Percentiles rank a stretch among this genome's conserved stretches.
Conservation (phyloP, 2,329 filamentous ascomycete species). For the Aspergillus neoniger region DNA sequence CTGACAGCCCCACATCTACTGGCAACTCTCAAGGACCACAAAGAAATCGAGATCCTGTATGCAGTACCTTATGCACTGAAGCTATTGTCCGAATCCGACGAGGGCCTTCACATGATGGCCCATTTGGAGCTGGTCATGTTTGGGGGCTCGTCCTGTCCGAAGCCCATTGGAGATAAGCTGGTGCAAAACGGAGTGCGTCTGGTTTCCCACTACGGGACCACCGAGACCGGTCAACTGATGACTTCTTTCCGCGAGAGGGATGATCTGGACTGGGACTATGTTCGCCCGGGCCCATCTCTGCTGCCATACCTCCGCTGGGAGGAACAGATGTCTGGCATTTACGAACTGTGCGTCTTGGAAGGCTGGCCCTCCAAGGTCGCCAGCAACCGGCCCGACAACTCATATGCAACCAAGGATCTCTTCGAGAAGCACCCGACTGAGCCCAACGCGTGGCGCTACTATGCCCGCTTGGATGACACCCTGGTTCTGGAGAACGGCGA, state of each 20-base stretch:
- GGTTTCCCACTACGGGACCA: slow-evolving; percentile 60
- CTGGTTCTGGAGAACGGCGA: slow-evolving; percentile 53
- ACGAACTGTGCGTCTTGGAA: slow-evolving; percentile 38
- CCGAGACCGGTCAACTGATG: slow-evolving; percentile 64
- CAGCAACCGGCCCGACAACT: slow-evolving; percentile 50
- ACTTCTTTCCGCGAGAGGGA: slow-evolving; percentile 56
- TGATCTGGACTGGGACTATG: slow-evolving; percentile 63
- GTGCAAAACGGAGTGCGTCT: slow-evolving; percentile 57
- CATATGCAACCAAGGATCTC: slow-evolving; percentile 52
- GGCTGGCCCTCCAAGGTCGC: slow-evolving; percentile 43
- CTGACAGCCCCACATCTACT: slow-evolving; percentile 49
- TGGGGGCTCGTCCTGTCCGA: slow-evolving; percentile 60
- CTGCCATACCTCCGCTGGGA: slow-evolving; percentile 47
- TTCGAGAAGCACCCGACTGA: slow-evolving; percentile 47
- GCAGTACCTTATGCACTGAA: slow-evolving; percentile 66
- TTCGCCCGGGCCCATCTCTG: slow-evolving; percentile 47
- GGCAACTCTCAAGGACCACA: slow-evolving; percentile 44
- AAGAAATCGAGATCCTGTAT: slow-evolving; percentile 57
- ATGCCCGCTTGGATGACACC: slow-evolving; percentile 50
- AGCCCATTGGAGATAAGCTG: slow-evolving; percentile 59
- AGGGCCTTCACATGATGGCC: slow-evolving; percentile 53
- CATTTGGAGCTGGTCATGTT: slow-evolving; percentile 57
- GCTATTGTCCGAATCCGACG: slow-evolving; percentile 59
- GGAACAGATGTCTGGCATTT: slow-evolving; percentile 36
- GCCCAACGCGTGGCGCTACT: slow-evolving; percentile 52